These are phyloP conservation scores for Cladosporium cucumerinum DNA, from an alignment of 2,329 filamentous ascomycete species.

Conservation along the genomic window DNA sequence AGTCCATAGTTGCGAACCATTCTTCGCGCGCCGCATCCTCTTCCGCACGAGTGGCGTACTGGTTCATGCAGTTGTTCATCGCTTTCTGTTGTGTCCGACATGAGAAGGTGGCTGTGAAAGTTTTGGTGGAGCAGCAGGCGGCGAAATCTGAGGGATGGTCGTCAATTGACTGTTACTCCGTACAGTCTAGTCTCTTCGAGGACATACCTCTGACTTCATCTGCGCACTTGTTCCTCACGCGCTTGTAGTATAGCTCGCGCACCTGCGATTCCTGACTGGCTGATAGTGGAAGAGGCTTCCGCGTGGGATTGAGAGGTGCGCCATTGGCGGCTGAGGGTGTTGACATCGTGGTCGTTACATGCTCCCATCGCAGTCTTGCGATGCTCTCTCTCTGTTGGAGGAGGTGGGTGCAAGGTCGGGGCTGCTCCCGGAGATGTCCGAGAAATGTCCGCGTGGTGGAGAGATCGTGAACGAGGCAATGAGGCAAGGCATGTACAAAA, in stretches of 20 bases:
- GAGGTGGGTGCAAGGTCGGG: not conserved
- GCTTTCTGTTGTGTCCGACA: constrained; percentile 74
- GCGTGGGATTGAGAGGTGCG: constrained; percentile 33
- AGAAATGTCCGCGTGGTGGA: not conserved
- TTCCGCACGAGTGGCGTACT: constrained; percentile 77
- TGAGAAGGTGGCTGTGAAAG: constrained; percentile 80
- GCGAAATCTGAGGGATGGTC: constrained; percentile 67
- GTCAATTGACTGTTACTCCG: not conserved
- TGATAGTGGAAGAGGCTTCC: constrained; percentile 79
- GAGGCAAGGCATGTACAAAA: not conserved
- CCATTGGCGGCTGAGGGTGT: constrained; percentile 22
- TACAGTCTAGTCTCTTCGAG: not conserved
- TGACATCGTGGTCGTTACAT: constrained; percentile 2
- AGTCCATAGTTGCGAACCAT: constrained; percentile 78
- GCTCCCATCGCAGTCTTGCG: not conserved
- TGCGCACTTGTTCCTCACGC: constrained; percentile 72
- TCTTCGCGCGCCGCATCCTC: constrained; percentile 87
- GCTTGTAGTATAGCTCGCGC: constrained; percentile 73
- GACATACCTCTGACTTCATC: constrained; percentile 49
- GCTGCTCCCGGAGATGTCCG: not conserved
- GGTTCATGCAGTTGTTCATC: constrained; percentile 94
- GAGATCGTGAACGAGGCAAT: not conserved
- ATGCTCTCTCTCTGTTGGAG: not conserved
- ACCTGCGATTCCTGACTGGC: constrained; percentile 79
- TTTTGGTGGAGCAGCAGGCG: constrained; percentile 80